phyloP scores from a whole-genome alignment of 2,329 filamentous ascomycete genomes.

The Drechslera avenae region DNA sequence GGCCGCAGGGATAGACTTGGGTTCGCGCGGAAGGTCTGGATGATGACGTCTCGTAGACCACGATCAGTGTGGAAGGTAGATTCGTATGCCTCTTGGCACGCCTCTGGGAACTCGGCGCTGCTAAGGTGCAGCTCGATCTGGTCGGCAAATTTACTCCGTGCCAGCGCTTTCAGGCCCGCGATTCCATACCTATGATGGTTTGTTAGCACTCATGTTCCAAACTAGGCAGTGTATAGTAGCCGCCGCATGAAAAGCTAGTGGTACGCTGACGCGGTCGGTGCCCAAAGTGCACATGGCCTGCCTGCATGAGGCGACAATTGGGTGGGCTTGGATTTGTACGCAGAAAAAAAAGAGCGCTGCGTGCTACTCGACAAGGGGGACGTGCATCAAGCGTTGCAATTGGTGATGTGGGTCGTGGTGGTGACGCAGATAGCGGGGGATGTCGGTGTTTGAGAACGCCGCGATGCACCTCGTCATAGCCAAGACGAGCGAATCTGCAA shows the following conservation, averaged over 20 bases:
- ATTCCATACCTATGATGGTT: constrained; percentile 51
- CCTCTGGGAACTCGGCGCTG: constrained; percentile 54
- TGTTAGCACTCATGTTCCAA: constrained; percentile 29
- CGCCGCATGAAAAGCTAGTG: constrained; percentile 6
- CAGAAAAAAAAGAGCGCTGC: constrained; percentile 5
- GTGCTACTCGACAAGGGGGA: constrained; percentile 14
- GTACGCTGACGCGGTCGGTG: constrained; percentile 29
- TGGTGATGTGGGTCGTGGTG: constrained; percentile 25
- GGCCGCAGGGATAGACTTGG: constrained; percentile 53
- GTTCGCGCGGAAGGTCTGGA: constrained; percentile 55
- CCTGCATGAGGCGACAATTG: constrained; percentile 24
- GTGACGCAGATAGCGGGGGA: constrained; percentile 41
- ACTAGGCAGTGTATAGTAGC: constrained; percentile 5
- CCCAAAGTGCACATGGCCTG: constrained; percentile 15
- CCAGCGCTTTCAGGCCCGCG: constrained; percentile 53
- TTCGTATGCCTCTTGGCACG: constrained; percentile 56
- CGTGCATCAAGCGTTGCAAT: constrained; percentile 24
- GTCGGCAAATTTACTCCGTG: constrained; percentile 54
- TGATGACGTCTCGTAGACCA: constrained; percentile 54
- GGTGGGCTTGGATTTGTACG: constrained; percentile 15
- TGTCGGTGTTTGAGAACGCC: constrained; percentile 31
- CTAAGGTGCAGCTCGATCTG: constrained; percentile 52
- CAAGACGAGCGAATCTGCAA: constrained; percentile 7
- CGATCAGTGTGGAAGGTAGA: constrained; percentile 57
- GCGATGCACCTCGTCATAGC: constrained; percentile 26